Conservation (phyloP, 345 rosid species). For the Sisymbrium irio region DNA sequence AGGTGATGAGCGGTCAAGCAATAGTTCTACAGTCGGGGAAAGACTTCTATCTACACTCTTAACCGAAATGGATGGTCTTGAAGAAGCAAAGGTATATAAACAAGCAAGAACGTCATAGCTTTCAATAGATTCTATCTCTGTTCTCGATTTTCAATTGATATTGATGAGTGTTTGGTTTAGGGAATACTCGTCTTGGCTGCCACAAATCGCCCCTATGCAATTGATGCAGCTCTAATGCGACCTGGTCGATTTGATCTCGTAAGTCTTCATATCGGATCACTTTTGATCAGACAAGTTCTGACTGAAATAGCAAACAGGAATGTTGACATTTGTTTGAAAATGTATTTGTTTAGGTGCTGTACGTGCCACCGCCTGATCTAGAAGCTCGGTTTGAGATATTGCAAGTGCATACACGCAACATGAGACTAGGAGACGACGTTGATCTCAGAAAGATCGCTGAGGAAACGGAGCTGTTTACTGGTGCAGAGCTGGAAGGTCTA, state of each 20-base stretch:
- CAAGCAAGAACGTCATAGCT: not conserved
- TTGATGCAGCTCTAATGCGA: conserved; percentile 94
- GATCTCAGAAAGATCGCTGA: conserved; percentile 68
- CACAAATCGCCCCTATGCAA: conserved; percentile 84
- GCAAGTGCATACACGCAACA: conserved; percentile 68
- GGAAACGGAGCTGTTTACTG: conserved; percentile 78
- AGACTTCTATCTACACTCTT: conserved; percentile 87
- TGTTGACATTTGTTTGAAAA: not conserved
- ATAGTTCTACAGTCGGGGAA: conserved; percentile 69
- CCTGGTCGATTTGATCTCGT: conserved; percentile 96
- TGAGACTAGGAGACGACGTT: conserved; percentile 66
- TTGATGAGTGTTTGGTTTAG: conserved; percentile 33
- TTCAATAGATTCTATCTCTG: not conserved
- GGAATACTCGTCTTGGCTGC: conserved; percentile 93
- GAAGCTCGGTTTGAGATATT: conserved; percentile 79
- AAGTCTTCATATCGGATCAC: conserved; percentile 2
- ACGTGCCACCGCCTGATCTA: conserved; percentile 79
- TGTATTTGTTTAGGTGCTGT: conserved; percentile 50
- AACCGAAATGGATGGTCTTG: conserved; percentile 98
- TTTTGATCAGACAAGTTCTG: not conserved
- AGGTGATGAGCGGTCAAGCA: conserved; percentile 64
- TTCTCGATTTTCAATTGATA: not conserved
- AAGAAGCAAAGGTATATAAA: conserved; percentile 65
- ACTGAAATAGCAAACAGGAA: not conserved
- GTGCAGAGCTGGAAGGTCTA: conserved; percentile 82